phyloP scores from a whole-genome alignment of 805 yeast genomes.

The Kuraishia cidri region DNA sequence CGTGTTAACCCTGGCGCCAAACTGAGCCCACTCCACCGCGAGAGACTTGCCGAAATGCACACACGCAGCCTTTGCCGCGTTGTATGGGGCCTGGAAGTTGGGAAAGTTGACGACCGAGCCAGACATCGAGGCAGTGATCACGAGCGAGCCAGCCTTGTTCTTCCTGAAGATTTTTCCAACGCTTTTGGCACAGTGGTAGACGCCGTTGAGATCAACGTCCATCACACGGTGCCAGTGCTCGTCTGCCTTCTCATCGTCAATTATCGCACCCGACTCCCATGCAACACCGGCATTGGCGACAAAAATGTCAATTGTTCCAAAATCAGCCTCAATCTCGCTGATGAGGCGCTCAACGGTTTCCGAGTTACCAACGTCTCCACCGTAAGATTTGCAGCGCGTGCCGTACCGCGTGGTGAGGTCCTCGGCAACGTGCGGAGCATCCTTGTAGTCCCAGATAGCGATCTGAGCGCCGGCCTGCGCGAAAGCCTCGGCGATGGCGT shows the following conservation, averaged over 20 bases:
- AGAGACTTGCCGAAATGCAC: constrained; percentile 35
- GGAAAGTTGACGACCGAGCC: constrained; percentile 48
- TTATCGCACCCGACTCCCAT: constrained; percentile 12
- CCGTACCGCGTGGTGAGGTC: constrained; percentile 29
- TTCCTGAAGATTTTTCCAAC: constrained; percentile 37
- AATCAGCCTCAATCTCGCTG: constrained; percentile 21
- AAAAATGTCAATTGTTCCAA: constrained; percentile 30
- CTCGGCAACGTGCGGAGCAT: constrained; percentile 22
- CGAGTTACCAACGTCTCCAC: constrained; percentile 20
- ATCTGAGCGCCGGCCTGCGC: constrained; percentile 34
- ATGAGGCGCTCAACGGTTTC: constrained; percentile 20
- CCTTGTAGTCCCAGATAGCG: constrained; percentile 31
- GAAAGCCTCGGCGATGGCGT: constrained; percentile 28
- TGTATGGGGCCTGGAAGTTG: constrained; percentile 38
- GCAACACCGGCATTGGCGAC: constrained; percentile 33
- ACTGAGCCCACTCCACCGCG: constrained; percentile 38
- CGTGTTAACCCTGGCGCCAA: constrained; percentile 40
- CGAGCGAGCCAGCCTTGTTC: constrained; percentile 37
- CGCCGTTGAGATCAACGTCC: constrained; percentile 40
- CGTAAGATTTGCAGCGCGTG: constrained; percentile 10
- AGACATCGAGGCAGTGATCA: constrained; percentile 48
- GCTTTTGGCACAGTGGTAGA: constrained; percentile 40
- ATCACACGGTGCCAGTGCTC: constrained; percentile 36
- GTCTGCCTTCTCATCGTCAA: constrained; percentile 16
- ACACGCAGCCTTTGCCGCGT: constrained; percentile 41